A percentile compares a stretch with the other conserved stretches of the same genome.
Conservation (phyloP, 345 rosid genomes). For the Pugionium dolabratum region DNA sequence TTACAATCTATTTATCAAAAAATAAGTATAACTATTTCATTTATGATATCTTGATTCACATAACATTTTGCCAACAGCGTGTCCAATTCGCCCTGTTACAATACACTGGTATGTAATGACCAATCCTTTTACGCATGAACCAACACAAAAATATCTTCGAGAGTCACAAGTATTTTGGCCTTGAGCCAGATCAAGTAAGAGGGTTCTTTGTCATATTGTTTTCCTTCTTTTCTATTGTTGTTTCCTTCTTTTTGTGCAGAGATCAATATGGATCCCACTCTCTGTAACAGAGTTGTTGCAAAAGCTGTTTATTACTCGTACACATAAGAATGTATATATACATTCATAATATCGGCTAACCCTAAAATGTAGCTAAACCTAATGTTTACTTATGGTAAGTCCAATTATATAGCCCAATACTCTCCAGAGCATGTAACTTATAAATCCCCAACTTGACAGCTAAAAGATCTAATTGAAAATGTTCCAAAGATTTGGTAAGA, state of each 20-base stretch:
- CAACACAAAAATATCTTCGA: conserved; percentile 77
- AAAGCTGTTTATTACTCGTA: too few relatives aligned
- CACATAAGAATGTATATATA: too few relatives aligned
- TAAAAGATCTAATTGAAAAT: too few relatives aligned
- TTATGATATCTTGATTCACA: conserved; percentile 30
- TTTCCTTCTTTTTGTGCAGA: conserved; percentile 11
- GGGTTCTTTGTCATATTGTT: conserved; percentile 9
- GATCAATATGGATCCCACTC: conserved; percentile 3
- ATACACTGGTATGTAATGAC: conserved; percentile 99
- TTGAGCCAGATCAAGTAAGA: conserved; percentile 84
- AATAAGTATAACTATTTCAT: neutral
- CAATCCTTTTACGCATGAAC: conserved; percentile 90
- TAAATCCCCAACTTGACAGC: too few relatives aligned
- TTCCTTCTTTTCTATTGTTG: conserved; percentile 9
- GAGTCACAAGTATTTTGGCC: conserved; percentile 83
- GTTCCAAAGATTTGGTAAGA: too few relatives aligned
- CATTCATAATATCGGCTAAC: too few relatives aligned
- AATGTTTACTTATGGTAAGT: too few relatives aligned
- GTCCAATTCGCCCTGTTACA: conserved; percentile 55
- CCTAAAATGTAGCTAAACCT: too few relatives aligned
- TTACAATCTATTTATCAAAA: conserved; percentile 3
- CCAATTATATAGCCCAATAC: too few relatives aligned
- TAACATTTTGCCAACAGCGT: conserved; percentile 37
- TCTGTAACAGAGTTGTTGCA: conserved; percentile 28
- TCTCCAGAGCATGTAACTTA: too few relatives aligned